Percentiles rank a stretch among this genome's conserved stretches.
Conservation (phyloP, 192 early-diverging fungal genomes). For the Coemansia asiatica region DNA sequence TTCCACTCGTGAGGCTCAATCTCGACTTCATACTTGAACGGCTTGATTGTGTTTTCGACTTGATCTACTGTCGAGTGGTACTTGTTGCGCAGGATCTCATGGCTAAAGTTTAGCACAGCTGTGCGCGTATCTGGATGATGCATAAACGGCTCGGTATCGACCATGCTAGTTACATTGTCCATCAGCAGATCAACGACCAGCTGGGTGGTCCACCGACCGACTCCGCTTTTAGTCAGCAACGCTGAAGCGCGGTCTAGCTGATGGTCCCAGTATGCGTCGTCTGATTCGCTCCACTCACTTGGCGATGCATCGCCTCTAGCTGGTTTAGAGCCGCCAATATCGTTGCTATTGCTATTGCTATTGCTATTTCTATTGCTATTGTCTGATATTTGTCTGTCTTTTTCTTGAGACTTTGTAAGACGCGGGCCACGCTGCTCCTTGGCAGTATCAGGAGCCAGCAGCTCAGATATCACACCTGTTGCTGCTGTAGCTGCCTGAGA, state of each 20-base stretch:
- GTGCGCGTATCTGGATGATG: slow-evolving; percentile 80
- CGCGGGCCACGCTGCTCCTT: slow-evolving; percentile 50
- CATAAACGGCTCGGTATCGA: slow-evolving; percentile 80
- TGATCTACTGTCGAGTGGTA: slow-evolving; percentile 91
- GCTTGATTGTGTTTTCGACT: slow-evolving; percentile 99
- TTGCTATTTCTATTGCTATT: slow-evolving; percentile 10
- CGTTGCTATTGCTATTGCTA: slow-evolving; percentile 1
- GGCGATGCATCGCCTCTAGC: not conserved
- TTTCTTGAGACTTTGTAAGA: slow-evolving; percentile 14
- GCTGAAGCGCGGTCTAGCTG: slow-evolving; percentile 82
- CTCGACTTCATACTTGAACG: slow-evolving; percentile 98
- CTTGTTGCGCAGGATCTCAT: slow-evolving; percentile 81
- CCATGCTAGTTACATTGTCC: slow-evolving; percentile 75
- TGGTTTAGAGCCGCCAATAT: not conserved
- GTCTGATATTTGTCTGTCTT: not conserved
- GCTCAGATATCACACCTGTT: slow-evolving; percentile 35
- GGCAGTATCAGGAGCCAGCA: slow-evolving; percentile 39
- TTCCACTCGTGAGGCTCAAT: slow-evolving; percentile 88
- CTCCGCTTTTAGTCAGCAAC: slow-evolving; percentile 89
- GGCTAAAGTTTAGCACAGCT: slow-evolving; percentile 79
- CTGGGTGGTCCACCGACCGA: slow-evolving; percentile 89
- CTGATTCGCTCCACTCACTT: slow-evolving; percentile 43
- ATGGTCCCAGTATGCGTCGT: slow-evolving; percentile 75
- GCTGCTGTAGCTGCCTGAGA: slow-evolving; percentile 28
- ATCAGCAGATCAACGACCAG: slow-evolving; percentile 86